These are phyloP conservation scores for Gorgonomyces haynaldii DNA, from an alignment of 192 early-diverging fungal species.

Conservation along the genomic window DNA sequence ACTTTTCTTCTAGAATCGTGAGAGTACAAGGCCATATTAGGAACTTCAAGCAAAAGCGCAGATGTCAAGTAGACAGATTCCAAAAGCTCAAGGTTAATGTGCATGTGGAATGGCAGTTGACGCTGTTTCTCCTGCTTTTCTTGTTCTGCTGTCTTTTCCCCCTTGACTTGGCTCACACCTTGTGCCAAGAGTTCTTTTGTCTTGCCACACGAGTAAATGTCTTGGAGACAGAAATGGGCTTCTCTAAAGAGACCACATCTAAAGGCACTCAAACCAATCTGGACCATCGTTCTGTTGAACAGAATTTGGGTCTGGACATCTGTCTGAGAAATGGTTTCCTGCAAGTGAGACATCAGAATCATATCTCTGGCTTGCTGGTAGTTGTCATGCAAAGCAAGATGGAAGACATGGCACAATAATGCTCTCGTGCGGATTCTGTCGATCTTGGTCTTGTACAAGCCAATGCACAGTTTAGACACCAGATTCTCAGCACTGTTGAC, in stretches of 20 bases:
- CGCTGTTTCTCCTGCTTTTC: constrained; percentile 88
- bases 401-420: constrained; percentile 94
- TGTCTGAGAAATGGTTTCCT: constrained; percentile 79
- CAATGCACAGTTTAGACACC: constrained; percentile 75
- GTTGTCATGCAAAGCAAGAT: constrained; percentile 92
- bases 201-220: constrained; percentile 74
- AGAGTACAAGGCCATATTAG: constrained; percentile 71
- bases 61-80: constrained; percentile 94
- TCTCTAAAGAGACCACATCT: constrained; percentile 85
- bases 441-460: constrained; percentile 74
- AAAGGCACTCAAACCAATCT: constrained; percentile 95
- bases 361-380: constrained; percentile 89
- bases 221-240: constrained; percentile 72
- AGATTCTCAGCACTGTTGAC: constrained; percentile 44
- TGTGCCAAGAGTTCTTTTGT: constrained; percentile 90
- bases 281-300: constrained; percentile 92
- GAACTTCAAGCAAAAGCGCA: constrained; percentile 97
- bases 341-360: constrained; percentile 96
- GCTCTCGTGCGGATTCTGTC: constrained; percentile 82
- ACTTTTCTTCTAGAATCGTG: constrained; percentile 51
- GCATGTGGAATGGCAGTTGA: constrained; percentile 99
- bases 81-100: constrained; percentile 96
- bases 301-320: constrained; percentile 89
- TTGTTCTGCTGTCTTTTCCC: constrained; percentile 76
- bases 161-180: constrained; percentile 61